These are phyloP conservation scores for Barbatosphaeria neglecta DNA, from an alignment of 495 filamentous ascomycete species.

Conservation along the genomic window DNA sequence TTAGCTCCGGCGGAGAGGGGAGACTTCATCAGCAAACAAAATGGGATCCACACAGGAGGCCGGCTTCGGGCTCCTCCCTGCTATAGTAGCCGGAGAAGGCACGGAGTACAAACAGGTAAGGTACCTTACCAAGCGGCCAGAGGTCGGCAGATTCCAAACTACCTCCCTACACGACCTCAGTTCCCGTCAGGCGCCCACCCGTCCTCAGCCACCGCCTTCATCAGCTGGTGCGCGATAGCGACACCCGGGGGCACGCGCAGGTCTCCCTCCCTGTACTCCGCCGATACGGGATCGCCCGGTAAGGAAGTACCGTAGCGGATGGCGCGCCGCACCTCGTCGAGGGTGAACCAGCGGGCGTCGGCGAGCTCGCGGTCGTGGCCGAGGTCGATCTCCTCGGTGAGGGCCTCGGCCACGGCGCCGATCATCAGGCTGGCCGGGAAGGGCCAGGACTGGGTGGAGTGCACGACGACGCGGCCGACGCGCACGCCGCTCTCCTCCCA, in stretches of 20 bases:
- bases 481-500: conserved; percentile 92
- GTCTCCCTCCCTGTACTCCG: conserved; percentile 59
- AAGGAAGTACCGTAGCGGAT: conserved; percentile 48
- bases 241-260: conserved; percentile 63
- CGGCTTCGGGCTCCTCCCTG: too few relatives aligned
- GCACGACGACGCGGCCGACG: conserved; percentile 78
- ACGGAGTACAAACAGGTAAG: too few relatives aligned
- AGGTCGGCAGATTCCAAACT: too few relatives aligned
- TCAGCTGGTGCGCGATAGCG: conserved; percentile 70
- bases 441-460: conserved; percentile 73
- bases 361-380: conserved; percentile 85
- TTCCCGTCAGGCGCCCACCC: conserved; percentile 12
- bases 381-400: conserved; percentile 68
- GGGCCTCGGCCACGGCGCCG: conserved; percentile 77
- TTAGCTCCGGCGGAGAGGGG: too few relatives aligned
- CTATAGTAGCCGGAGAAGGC: too few relatives aligned
- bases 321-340: conserved; percentile 61
- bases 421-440: conserved; percentile 81
- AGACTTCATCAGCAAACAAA: too few relatives aligned
- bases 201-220: conserved; percentile 33
- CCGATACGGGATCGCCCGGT: conserved; percentile 47
- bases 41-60: too few relatives aligned
- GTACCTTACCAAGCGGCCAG: too few relatives aligned
- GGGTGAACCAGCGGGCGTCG: conserved; percentile 72
- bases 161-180: too few relatives aligned